Percentiles rank a stretch among this genome's conserved stretches.
phyloP scores from a whole-genome alignment of 1,139 yeast genomes.

The Geotrichum aggregatum region DNA sequence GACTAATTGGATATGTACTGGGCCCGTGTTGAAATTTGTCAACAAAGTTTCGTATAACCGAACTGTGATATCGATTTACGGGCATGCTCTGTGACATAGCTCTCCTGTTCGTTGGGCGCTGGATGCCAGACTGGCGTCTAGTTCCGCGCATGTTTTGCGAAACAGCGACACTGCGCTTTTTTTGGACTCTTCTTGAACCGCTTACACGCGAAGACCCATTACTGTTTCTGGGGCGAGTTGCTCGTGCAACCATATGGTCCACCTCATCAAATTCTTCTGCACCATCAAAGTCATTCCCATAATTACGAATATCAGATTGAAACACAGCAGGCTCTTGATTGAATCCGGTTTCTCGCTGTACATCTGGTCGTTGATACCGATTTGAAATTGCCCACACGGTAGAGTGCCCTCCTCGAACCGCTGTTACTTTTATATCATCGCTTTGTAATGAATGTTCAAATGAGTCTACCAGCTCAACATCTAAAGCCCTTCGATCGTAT shows the following conservation, averaged over 20 bases:
- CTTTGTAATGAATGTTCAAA: too few relatives aligned
- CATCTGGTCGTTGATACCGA: too few relatives aligned
- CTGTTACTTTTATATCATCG: not conserved
- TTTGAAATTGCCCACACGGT: not conserved
- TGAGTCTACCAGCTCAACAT: not conserved
- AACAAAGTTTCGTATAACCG: conserved; percentile 11
- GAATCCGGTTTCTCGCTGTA: not conserved
- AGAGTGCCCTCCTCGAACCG: not conserved
- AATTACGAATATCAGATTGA: conserved; percentile 12
- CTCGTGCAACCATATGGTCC: conserved; percentile 16
- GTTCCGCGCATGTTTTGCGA: not conserved
- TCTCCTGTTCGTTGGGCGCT: not conserved
- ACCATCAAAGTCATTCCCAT: conserved; percentile 10
- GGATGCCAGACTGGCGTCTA: not conserved
- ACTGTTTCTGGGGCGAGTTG: conserved; percentile 3
- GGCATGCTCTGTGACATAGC: conserved; percentile 2
- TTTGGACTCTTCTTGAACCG: not conserved
- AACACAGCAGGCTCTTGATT: not conserved
- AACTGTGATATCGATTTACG: conserved; percentile 7
- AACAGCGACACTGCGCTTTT: conserved; percentile 2
- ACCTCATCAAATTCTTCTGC: conserved; percentile 15
- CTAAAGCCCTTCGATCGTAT: not conserved
- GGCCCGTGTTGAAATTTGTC: conserved; percentile 7
- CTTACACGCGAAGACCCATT: not conserved
- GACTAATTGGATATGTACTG: not conserved